Base-by-base conservation (phyloP, 148 eudicot species). In the Oxyria digyna region DNA sequence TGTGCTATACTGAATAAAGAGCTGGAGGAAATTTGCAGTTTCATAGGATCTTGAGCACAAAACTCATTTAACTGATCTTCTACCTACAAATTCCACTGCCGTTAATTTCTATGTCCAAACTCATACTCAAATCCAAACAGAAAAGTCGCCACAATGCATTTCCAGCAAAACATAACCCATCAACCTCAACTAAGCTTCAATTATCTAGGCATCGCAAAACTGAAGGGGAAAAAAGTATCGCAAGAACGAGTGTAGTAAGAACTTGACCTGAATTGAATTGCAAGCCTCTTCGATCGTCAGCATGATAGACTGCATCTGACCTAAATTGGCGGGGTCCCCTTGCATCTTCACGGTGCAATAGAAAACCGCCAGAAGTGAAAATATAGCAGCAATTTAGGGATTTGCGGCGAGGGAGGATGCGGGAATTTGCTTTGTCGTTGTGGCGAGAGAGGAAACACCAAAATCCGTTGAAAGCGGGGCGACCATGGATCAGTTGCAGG, bases 291-390 rank as follows among this genome's bases (percentile, higher is more conserved):
- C 98, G 63, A 94, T 81, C 0, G 87, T 59, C 24, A 75, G 87
- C 98, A 94, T 94, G 68, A 87, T 74, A 14, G 98, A 85, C 80
- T 86, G 96, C 68, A 94, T 82, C 73, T 85, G 91, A 64, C 78
- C 83, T 73, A 90, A 75, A 79, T 90, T 91, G 15, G 75, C 69
- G 23, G 71, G 46, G 6, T 78, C 81, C 14, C 76, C 82, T 70
- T 78, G 81, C 85, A 81, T 81, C 45, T 24, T 81, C 1, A 24
- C 62, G 31, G 31, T 11, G 15, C n/a, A 11, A 24, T 4, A 24
- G 24, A 24, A 24, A 23, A 2, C 31, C 62, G 65, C 6, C 18
- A 14, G 65, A 31, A 29, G 38, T 31, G 65, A 15, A 1, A 29
- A 6, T 31, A 59, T 54, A 27, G 65, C 65, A 31, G 37, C 18